Evolutionary conservation across 345 rosid species (phyloP).

Genomic region (Hibiscus trionum): DNA sequence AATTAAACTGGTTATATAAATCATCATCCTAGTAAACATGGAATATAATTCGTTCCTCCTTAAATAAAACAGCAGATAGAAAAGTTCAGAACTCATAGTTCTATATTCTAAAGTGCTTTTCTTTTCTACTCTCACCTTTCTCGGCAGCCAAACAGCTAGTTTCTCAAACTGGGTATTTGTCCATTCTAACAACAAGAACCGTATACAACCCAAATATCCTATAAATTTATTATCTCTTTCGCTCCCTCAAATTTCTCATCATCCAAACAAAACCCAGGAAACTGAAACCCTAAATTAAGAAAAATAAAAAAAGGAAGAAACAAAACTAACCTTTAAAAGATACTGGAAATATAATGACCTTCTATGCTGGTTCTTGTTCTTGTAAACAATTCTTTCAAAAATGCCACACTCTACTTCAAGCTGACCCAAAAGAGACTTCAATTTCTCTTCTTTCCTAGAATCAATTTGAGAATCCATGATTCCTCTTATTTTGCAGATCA

Average conservation of each 20-base stretch:
- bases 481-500: neutral
- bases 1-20: neutral
- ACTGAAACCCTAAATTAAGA: neutral
- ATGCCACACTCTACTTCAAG: conserved; percentile 14
- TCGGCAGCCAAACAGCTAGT: conserved; percentile 3
- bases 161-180: neutral
- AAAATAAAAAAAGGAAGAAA: neutral
- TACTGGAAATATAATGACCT: conserved; percentile 81
- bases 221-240: neutral
- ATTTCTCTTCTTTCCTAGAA: conserved; percentile 41
- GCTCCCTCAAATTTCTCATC: neutral
- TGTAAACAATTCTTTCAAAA: too few relatives aligned
- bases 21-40: neutral
- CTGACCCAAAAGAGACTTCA: conserved; percentile 41
- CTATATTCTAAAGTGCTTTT: neutral
- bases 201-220: neutral
- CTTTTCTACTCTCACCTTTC: neutral
- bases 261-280: neutral
- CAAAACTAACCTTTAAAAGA: conserved; percentile 57
- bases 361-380: conserved; percentile 87
- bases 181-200: neutral
- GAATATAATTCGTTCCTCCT: neutral
- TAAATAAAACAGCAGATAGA: neutral
- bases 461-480: conserved; percentile 29
- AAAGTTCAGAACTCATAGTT: too few relatives aligned